Base-by-base conservation (phyloP, 2,329 filamentous ascomycete species). In the Trichoderma sp. region DNA sequence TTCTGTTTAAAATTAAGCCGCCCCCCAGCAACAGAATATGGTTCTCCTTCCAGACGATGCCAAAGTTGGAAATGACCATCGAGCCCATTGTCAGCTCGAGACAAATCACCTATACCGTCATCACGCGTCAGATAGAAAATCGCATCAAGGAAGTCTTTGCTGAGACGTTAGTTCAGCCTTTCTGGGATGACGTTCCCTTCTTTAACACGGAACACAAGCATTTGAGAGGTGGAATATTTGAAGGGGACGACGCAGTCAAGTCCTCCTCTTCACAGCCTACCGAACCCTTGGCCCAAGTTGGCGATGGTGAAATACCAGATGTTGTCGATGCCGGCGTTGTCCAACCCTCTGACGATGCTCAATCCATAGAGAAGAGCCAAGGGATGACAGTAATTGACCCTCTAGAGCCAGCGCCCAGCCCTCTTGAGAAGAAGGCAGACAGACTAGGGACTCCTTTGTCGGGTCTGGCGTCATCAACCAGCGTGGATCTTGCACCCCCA, bases 101-200 rank as follows among this genome's bases (percentile, higher is more conserved):
- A 72, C 95, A 98, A 80, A 97, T 99, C 75, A 98, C 96, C 0
- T 98, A 97, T 81, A 93, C 92, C 2, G 88, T 97, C 72, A 96
- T 99, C 70, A 86, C 98, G 14, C 90, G 94, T 64, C 93, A 97
- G 73, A 98, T 99, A 72, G 96, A 99, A 81, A 97, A 93, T 78
- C 89, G 94, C 64, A 98, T 99, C 79, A 93, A 97, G 78, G 95
- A 98, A 81, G 94, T 98, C 9, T 87, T 99, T 73, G 93, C 92
- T 11, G 96, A 99, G 82, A 97, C 94, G 1, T 81, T 98, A 24
- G 96, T 99, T 2, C 85, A 92, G 71, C 96, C 96, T 0, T 97
- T 97, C 79, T 99, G 96, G 95, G 96, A 99, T 75, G 96, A 99
- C 79, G 88, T 94, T 28, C 94, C 96, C 0, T 98, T 99, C 81